These are phyloP conservation scores for Penicillium crustosum DNA, from an alignment of 2,329 filamentous ascomycete genomes.

Conservation along the genomic window DNA sequence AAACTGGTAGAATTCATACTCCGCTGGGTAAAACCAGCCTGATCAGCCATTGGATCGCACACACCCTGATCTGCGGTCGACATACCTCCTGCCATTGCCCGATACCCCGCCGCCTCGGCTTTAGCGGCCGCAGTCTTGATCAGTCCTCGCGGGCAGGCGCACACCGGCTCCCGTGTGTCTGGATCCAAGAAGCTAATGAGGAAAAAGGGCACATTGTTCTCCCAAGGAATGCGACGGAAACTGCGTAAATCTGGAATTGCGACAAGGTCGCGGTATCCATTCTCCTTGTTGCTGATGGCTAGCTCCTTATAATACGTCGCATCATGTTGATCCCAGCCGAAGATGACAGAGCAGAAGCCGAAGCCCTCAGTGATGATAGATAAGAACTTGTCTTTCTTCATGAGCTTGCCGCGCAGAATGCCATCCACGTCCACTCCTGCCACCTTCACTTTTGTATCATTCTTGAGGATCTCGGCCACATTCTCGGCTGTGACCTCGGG, in stretches of 20 bases:
- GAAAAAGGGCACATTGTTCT: constrained; percentile 82
- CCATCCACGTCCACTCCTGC: constrained; percentile 87
- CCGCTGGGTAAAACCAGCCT: constrained; percentile 55
- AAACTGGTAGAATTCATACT: constrained; percentile 96
- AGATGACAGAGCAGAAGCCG: constrained; percentile 91
- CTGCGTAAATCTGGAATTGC: constrained; percentile 75
- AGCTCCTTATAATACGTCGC: constrained; percentile 83
- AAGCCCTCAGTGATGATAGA: constrained; percentile 78
- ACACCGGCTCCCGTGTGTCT: constrained; percentile 68
- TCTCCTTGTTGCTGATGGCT: constrained; percentile 82
- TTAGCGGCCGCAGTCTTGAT: constrained; percentile 68
- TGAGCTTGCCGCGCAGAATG: constrained; percentile 81
- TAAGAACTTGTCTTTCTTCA: constrained; percentile 91
- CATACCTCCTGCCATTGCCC: constrained; percentile 86
- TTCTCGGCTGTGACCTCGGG: constrained; percentile 56
- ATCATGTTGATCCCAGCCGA: constrained; percentile 98
- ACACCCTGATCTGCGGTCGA: constrained; percentile 7
- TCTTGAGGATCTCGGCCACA: constrained; percentile 64
- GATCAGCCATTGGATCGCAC: constrained; percentile 10
- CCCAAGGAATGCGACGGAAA: constrained; percentile 87
- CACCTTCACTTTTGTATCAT: constrained; percentile 80
- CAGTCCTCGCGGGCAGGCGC: constrained; percentile 76
- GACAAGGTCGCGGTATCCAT: constrained; percentile 83
- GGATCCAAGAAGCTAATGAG: constrained; percentile 81
- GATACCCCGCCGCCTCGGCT: constrained; percentile 66